Evolutionary conservation across 2,329 filamentous ascomycete genomes (phyloP), one percentile per base, ranked within the genome.

Genomic region (Nemania serpens): DNA sequence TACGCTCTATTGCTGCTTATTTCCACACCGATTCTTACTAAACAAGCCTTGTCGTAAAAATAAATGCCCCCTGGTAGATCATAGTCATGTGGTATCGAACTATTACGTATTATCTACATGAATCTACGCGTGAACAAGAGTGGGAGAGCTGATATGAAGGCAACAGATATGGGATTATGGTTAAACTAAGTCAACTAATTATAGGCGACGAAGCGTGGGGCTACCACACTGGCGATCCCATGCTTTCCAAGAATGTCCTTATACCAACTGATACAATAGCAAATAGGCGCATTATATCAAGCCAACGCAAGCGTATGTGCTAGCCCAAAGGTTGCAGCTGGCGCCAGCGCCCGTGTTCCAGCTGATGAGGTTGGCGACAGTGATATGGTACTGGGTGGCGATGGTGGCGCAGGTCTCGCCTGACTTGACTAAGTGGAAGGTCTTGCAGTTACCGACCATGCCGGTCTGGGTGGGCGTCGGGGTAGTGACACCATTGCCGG

Each of bases 361-460:
- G 13, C 25, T 41, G 20, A 52, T 52, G 34, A 52, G 15, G 49
- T 52, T 52, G n/a, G 49, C 49, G 25, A 41, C 49, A 1, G 36
- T 52, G 36, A 52, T 42, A 5, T n/a, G 3, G 49, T 42, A 52
- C 49, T 15, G 13, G 18, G 4, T 18, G 39, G 49, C 49, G 18
- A 52, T 52, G 5, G 49, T 42, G 20, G 36, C n/a, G 37, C 49
- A 52, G 11, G 36, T 52, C 18, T 52, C 13, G 25, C 20, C 37
- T n/a, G 36, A 17, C 7, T 39, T 29, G 39, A 52, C 49, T 20
- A 25, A 42, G 49, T 52, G 25, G 34, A 52, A 52, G 13, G 17
- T 52, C 36, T 48, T 48, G 43, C 53, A 55, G 43, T 55, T 55
- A 7, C 53, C 29, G 11, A 22, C 53, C 34, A 55, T 48, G 34